Base-by-base conservation (phyloP, 768 basidiomycete species). In the Russula ochroleuca region DNA sequence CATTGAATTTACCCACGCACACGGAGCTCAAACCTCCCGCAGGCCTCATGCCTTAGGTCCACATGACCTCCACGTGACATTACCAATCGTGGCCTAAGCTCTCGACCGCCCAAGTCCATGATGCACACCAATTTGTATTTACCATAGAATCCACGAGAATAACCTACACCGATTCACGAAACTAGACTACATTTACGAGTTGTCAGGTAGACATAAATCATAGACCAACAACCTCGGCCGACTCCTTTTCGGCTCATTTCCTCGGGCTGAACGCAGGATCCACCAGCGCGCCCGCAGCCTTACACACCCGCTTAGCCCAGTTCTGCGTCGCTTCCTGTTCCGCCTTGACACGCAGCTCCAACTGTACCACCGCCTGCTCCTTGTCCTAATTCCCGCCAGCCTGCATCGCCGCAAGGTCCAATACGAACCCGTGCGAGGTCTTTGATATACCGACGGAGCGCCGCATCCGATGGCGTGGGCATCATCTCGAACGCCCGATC, bases 241-340 rank as follows among this genome's bases (percentile, higher is more conserved):
- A 6, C 11, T 38, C 38, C 52, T 53, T 53, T 38, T 3, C 19
- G 5, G 15, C 28, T 57, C 40, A 62, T 33, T 52, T 58, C 33
- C 56, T 57, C 38, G 60, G 55, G 43, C 61, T 65, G 21, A 65
- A 57, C 14, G 60, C 55, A 9, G 53, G 59, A 31, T 65, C 53
- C 6, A 17, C 55, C 21, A 65, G 54, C 38, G 60, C 28, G 3
- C 64, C 59, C 5, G 64, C 64, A 41, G 49, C 35, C 19, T 5
- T 28, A 40, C 55, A 65, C 4, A 62, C 50, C 0, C 55, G 47
- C 48, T 17, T 51, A 23, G 45, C 38, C 64, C 64, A 65, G 19
- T 10, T 37, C 61, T 57, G 31, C 25, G 13, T 31, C 2, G 55
- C 55, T 21, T 62, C 54, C 14, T 62, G 56, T 45, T 62, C 64